Percentiles rank a stretch among this genome's conserved stretches.
phyloP scores from a whole-genome alignment of 345 rosid genomes.

The Dovyalis caffra region DNA sequence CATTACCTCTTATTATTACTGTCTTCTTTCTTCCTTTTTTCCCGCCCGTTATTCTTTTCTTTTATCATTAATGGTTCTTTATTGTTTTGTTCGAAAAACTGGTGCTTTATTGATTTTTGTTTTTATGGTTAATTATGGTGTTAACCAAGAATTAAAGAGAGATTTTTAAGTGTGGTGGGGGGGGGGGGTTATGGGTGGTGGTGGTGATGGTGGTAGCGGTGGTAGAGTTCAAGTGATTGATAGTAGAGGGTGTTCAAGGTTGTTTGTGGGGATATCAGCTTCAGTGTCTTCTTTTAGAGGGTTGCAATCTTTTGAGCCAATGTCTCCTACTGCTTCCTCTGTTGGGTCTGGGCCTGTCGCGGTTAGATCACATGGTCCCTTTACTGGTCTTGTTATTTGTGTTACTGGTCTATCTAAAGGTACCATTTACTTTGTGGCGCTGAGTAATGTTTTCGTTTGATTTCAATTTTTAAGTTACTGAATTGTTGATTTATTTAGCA shows the following conservation, averaged over 20 bases:
- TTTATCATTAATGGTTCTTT: not conserved
- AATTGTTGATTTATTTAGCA: not conserved
- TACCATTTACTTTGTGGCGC: slow-evolving; percentile 13
- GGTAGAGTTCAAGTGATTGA: slow-evolving; percentile 57
- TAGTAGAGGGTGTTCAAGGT: slow-evolving; percentile 77
- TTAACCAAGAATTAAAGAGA: not conserved
- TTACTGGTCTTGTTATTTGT: slow-evolving; percentile 73
- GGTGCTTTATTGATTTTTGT: not conserved
- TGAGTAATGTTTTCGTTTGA: not conserved
- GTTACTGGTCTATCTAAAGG: slow-evolving; percentile 97
- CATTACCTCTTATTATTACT: not conserved
- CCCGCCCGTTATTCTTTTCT: slow-evolving; percentile 17
- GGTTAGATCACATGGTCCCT: slow-evolving; percentile 51
- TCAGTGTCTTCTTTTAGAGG: slow-evolving; percentile 45
- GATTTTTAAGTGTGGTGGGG: slow-evolving; percentile 1
- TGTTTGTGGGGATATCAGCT: slow-evolving; percentile 54
- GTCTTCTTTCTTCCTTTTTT: not conserved
- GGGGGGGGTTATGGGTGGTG: slow-evolving; percentile 37
- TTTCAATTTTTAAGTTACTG: not conserved
- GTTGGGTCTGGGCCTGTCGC: slow-evolving; percentile 37
- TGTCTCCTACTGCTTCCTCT: slow-evolving; percentile 47
- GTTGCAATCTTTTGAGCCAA: slow-evolving; percentile 36
- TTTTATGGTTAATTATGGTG: not conserved
- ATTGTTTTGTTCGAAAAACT: not conserved
- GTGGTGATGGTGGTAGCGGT: slow-evolving; percentile 32